A percentile compares a stretch with the other conserved stretches of the same genome.
Conservation (phyloP, 2,329 filamentous ascomycete genomes). For the Arthrobotrys iridis region DNA sequence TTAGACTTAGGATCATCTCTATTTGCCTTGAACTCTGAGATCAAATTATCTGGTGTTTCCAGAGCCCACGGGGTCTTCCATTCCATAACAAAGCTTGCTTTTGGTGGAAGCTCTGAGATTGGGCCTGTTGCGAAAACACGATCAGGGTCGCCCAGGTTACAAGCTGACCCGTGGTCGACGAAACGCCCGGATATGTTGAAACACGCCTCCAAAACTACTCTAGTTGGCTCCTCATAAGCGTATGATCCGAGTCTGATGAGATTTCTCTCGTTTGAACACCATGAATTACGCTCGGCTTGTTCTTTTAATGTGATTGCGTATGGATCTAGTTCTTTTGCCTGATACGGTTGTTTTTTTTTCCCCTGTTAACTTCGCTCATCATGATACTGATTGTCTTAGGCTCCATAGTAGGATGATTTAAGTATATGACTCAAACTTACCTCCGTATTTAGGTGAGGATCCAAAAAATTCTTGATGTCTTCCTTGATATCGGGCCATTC, state of each 20-base stretch:
- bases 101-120: background rate
- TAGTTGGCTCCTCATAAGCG: background rate
- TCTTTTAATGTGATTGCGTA: too few species aligned
- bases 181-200: background rate
- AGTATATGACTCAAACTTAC: background rate
- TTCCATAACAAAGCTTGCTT: background rate
- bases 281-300: too few species aligned
- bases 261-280: too few species aligned
- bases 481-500: constrained; percentile 7
- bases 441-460: background rate
- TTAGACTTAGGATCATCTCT: background rate
- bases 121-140: background rate
- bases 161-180: background rate
- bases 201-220: background rate
- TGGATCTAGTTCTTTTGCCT: too few species aligned
- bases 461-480: background rate
- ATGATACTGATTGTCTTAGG: too few species aligned
- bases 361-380: too few species aligned
- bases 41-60: background rate
- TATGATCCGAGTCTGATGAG: background rate
- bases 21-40: background rate
- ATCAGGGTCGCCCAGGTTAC: constrained; percentile 11
- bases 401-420: too few species aligned
- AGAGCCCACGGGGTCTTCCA: constrained; percentile 12
- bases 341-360: too few species aligned